Conservation (phyloP, 305 asterid genomes). For the Fraxinus sp. region DNA sequence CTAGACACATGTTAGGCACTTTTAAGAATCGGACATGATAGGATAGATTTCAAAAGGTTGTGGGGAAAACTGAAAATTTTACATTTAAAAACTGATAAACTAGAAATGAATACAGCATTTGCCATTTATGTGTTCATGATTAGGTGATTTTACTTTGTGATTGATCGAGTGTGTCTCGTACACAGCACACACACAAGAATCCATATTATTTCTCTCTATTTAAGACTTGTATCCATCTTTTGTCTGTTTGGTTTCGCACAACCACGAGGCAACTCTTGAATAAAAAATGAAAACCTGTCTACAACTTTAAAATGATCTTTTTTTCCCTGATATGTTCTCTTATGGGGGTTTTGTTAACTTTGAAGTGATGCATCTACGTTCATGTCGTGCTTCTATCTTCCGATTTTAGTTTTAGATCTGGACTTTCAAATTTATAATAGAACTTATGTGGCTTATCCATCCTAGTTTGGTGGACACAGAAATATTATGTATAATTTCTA, state of each 20-base stretch:
- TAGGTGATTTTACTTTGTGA: neutral
- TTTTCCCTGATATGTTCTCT: neutral
- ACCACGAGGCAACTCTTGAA: neutral
- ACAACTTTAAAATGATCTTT: neutral
- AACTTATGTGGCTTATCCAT: neutral
- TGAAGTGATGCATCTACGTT: neutral
- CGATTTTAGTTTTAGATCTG: neutral
- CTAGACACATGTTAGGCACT: neutral
- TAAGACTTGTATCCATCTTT: neutral
- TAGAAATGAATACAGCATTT: neutral
- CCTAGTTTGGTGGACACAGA: neutral
- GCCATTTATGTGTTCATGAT: neutral
- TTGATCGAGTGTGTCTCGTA: neutral
- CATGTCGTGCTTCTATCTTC: neutral
- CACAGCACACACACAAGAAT: neutral
- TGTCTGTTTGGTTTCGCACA: neutral
- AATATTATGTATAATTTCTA: neutral
- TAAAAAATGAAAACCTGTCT: neutral
- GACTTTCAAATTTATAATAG: neutral
- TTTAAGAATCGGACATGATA: neutral
- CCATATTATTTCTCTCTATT: neutral
- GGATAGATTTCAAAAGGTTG: neutral
- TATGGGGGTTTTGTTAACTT: conserved; percentile 1
- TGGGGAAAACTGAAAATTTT: neutral
- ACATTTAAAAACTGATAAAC: neutral